Conservation (phyloP, 352 stramenopile species). For the Phytophthora pini region DNA sequence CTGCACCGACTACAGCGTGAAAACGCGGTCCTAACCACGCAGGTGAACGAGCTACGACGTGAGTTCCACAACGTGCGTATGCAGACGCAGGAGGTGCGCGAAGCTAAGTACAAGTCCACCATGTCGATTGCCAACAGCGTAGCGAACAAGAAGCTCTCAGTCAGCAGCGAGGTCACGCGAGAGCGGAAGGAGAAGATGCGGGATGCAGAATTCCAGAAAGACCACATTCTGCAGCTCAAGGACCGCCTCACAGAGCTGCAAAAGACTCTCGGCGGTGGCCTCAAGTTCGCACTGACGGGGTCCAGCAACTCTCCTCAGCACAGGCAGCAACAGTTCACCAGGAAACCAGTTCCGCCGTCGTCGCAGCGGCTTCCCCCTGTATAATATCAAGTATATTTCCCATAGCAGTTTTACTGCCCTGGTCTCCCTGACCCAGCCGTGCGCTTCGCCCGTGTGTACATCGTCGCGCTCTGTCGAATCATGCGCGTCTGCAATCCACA, state of each 20-base stretch:
- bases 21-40: conserved; percentile 79
- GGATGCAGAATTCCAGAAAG: conserved; percentile 70
- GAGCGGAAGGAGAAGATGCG: conserved; percentile 61
- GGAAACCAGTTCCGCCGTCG: conserved; percentile 43
- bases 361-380: conserved; percentile 75
- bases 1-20: conserved; percentile 82
- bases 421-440: conserved; percentile 24
- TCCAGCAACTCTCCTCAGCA: conserved; percentile 42
- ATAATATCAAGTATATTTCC: conserved; percentile 41
- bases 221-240: conserved; percentile 80
- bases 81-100: conserved; percentile 67
- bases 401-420: conserved; percentile 9
- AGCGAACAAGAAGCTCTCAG: conserved; percentile 24
- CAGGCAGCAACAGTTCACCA: conserved; percentile 29
- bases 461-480: conserved; percentile 78
- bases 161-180: conserved; percentile 21
- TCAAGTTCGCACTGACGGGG: conserved; percentile 59
- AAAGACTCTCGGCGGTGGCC: conserved; percentile 61
- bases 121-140: conserved; percentile 27
- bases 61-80: conserved; percentile 86
- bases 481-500: conserved; percentile 65
- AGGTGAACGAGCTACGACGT: conserved; percentile 85
- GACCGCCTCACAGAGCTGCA: conserved; percentile 67
- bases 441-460: conserved; percentile 84
- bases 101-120: conserved; percentile 48